Evolutionary conservation across 2,329 filamentous ascomycete species (phyloP), one percentile per base, ranked within the genome.

Genomic region (Capronia epimyces): DNA sequence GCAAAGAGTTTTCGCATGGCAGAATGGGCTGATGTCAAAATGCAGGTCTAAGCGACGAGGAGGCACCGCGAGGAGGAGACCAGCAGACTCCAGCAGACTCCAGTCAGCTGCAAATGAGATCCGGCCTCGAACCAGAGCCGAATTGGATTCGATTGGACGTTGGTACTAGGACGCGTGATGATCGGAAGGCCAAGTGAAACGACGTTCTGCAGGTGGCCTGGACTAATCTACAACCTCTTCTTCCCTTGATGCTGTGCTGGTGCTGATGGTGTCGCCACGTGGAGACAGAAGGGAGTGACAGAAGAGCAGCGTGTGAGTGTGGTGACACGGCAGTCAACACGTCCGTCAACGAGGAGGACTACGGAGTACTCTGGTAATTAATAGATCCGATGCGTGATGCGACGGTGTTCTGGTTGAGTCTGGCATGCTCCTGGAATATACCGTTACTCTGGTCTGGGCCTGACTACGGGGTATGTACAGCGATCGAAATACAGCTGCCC

Each of bases 171-270:
- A 8, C 8, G 27, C 27, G 8, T 29, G 27, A 1, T 29, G 27
- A 2, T 29, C 13, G 8, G 7, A 18, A 37, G 34, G 41, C 46
- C 47, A 45, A 48, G 40, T 54, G 52, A 54, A 54, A 54, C 52
- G 32, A 31, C 36, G 27, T 43, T 51, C 52, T 54, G 52, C 52
- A 54, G 37, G 47, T 22, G 52, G 48, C 52, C 52, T 54, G 39
- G 20, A 24, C 32, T 29, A 51, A 47, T 24, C 21, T 24, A 42
- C 40, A 22, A 36, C 43, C 7, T 42, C 20, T 2, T 13, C 15
- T 20, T 42, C 24, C 21, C 39, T 25, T 20, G 34, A 5, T 20
- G 34, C 34, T 18, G 34, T 37, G 34, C 34, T 37, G 34, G 18
- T 15, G 34, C 7, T 37, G 34, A 7, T 15, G 34, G 3, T 37